Evolutionary conservation across 192 early-diverging fungal genomes (phyloP).

Genomic region (Linnemannia elongata): DNA sequence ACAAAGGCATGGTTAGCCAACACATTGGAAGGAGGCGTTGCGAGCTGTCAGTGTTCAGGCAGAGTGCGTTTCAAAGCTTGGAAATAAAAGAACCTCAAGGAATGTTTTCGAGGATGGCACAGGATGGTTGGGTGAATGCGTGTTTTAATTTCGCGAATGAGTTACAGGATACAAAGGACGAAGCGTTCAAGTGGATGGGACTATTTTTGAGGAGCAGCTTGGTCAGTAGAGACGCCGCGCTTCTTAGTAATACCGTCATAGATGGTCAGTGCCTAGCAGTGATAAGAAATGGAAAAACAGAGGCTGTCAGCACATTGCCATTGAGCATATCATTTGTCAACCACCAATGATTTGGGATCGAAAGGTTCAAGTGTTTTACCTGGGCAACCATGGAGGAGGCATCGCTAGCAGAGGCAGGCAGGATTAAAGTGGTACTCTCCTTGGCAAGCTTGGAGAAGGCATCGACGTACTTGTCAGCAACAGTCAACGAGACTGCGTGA

Average conservation of each 20-base stretch:
- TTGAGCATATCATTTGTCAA: neutral
- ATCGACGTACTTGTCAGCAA: constrained; percentile 98
- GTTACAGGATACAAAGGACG: neutral
- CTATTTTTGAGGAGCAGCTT: neutral
- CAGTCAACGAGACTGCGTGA: constrained; percentile 88
- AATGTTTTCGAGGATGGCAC: neutral
- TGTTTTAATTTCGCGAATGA: neutral
- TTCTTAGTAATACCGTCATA: constrained; percentile 63
- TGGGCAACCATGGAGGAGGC: constrained; percentile 91
- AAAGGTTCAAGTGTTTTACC: constrained; percentile 55
- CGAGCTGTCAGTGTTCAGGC: neutral
- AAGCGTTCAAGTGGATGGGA: neutral
- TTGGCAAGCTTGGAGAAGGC: constrained; percentile 92
- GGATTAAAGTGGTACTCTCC: constrained; percentile 89
- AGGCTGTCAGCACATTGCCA: neutral
- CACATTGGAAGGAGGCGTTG: neutral
- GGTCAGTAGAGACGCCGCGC: constrained; percentile 5
- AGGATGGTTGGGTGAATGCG: neutral
- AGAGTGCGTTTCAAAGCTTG: neutral
- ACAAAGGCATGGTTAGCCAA: neutral
- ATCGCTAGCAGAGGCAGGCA: constrained; percentile 86
- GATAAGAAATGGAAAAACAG: neutral
- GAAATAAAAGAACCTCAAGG: neutral
- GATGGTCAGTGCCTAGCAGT: constrained; percentile 56
- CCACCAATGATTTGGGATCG: no score